Evolutionary conservation across 495 filamentous ascomycete genomes (phyloP).

Genomic region (Aspergillus incahuasiensis): DNA sequence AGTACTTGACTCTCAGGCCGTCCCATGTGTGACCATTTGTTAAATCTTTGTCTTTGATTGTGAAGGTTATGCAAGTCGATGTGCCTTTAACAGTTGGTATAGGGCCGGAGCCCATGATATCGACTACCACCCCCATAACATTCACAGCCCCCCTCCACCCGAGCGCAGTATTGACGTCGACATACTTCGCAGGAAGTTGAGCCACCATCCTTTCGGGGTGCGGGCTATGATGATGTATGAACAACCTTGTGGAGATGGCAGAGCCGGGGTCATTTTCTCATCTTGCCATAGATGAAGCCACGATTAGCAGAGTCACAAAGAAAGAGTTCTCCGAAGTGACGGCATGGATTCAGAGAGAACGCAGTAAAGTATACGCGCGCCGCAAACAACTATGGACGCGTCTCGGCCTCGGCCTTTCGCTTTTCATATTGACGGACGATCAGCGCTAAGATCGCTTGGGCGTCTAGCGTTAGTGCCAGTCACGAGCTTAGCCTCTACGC

Average conservation of each 20-base stretch:
- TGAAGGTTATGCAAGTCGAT: constrained; percentile 44
- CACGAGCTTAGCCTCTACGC: constrained; percentile 17
- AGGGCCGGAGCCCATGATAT: constrained; percentile 29
- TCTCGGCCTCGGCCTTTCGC: not conserved
- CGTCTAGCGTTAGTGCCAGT: constrained; percentile 11
- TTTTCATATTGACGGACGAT: not conserved
- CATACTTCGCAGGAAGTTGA: constrained; percentile 17
- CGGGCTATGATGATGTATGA: not conserved
- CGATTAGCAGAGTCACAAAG: not conserved
- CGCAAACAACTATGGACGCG: not conserved
- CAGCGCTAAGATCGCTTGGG: constrained; percentile 28
- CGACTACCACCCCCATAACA: constrained; percentile 48
- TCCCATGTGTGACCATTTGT: constrained; percentile 29
- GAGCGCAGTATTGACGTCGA: constrained; percentile 36
- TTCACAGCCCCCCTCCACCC: constrained; percentile 25
- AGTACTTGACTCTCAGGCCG: constrained; percentile 49
- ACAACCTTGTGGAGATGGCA: not conserved
- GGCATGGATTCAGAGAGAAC: not conserved
- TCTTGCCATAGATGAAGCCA: not conserved
- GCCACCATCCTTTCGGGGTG: not conserved
- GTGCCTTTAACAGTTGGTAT: constrained; percentile 27
- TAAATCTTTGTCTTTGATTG: constrained; percentile 41
- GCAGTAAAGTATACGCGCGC: too few relatives aligned
- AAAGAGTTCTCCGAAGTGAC: not conserved
- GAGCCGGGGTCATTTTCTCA: not conserved